Evolutionary conservation across 1,284 basidiomycete species (phyloP).

Genomic region (Ceratobasidium sp.): DNA sequence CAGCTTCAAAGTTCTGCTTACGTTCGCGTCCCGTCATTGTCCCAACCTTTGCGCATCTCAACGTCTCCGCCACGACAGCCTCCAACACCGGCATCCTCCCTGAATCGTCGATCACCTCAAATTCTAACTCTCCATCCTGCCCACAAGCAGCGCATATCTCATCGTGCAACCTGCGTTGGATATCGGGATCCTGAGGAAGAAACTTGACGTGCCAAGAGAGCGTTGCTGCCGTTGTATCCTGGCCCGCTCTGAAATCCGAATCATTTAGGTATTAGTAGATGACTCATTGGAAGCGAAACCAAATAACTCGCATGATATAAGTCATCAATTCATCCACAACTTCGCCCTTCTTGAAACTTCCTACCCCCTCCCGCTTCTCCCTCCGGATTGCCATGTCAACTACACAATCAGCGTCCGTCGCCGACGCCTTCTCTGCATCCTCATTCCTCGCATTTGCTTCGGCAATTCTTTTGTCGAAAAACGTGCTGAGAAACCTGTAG

Average conservation of each 20-base stretch:
- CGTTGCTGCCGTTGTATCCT: slow-evolving; percentile 26
- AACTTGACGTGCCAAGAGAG: slow-evolving; percentile 25
- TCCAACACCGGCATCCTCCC: slow-evolving; percentile 1
- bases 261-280: neutral
- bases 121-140: neutral
- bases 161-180: slow-evolving; percentile 6
- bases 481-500: slow-evolving; percentile 4
- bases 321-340: slow-evolving; percentile 29
- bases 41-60: slow-evolving; percentile 5
- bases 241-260: slow-evolving; percentile 13
- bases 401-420: slow-evolving; percentile 34
- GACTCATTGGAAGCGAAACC: neutral
- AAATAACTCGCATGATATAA: slow-evolving; percentile 11
- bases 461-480: neutral
- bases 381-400: slow-evolving; percentile 25
- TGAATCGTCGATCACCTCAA: neutral
- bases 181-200: slow-evolving; percentile 6
- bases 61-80: slow-evolving; percentile 8
- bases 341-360: neutral
- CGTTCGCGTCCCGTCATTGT: neutral
- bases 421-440: neutral
- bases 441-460: neutral
- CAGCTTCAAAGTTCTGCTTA: neutral
- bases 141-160: neutral
- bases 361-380: neutral